phyloP scores from a whole-genome alignment of 176 grass and related monocot species.

The Cocos nucifera region DNA sequence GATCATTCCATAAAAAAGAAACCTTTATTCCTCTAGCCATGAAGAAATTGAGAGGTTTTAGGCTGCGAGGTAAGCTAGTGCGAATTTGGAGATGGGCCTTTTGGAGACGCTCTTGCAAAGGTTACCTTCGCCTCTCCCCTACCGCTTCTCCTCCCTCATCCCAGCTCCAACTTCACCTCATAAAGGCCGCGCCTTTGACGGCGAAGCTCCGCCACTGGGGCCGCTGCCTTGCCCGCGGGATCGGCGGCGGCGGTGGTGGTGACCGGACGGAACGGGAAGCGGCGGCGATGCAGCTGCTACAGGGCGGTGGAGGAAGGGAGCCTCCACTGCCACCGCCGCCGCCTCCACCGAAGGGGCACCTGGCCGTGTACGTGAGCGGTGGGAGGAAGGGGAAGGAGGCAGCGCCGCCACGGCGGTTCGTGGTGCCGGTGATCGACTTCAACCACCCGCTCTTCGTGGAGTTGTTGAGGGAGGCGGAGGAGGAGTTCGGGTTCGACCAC shows the following conservation, averaged over 20 bases:
- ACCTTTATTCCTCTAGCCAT: background rate
- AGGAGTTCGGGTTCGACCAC: conserved; percentile 83
- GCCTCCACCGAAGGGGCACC: conserved; percentile 67
- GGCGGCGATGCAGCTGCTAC: background rate
- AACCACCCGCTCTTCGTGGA: conserved; percentile 91
- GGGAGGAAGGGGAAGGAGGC: conserved; percentile 9
- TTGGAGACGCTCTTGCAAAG: conserved; percentile 7
- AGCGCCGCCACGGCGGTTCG: conserved; percentile 32
- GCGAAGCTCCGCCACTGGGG: conserved; percentile 46
- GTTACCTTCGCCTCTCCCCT: conserved; percentile 22
- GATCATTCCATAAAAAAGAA: too few relatives aligned
- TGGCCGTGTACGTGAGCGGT: conserved; percentile 78
- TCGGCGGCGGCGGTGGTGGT: conserved; percentile 14
- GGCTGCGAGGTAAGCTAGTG: conserved; percentile 54
- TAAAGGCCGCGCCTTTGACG: conserved; percentile 9
- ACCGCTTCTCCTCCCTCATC: background rate
- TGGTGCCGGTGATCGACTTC: conserved; percentile 85
- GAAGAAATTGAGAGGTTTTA: conserved; percentile 59
- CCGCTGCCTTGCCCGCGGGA: conserved; percentile 31
- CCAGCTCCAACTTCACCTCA: background rate
- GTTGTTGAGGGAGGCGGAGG: conserved; percentile 79
- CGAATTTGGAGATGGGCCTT: conserved; percentile 35
- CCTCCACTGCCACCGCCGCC: too few relatives aligned
- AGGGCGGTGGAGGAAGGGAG: background rate
- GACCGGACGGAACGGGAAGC: background rate